Evolutionary conservation across 2,329 filamentous ascomycete genomes (phyloP).

Genomic region (Piedraia hortae): DNA sequence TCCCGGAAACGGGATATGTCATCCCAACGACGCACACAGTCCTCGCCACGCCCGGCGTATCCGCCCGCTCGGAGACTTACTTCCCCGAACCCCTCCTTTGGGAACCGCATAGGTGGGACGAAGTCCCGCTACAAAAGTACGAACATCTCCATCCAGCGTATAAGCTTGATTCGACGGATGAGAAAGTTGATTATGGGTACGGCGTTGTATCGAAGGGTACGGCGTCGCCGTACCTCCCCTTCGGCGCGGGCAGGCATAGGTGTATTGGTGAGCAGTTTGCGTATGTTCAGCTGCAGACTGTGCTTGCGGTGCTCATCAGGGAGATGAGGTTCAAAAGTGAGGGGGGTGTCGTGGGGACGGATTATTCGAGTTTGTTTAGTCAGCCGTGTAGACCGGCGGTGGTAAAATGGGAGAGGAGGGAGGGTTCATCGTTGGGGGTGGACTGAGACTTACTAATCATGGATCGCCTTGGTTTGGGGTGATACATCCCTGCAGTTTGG

Average conservation of each 20-base stretch:
- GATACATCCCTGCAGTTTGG: too few species aligned
- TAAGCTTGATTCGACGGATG: conserved; percentile 15
- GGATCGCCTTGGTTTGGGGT: too few species aligned
- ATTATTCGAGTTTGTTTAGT: conserved; percentile 30
- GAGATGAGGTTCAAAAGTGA: conserved; percentile 54
- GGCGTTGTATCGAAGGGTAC: conserved; percentile 79
- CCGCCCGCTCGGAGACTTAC: conserved; percentile 39
- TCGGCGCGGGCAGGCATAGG: conserved; percentile 73
- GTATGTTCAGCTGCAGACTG: conserved; percentile 71
- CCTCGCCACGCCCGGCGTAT: conserved; percentile 62
- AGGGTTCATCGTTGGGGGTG: too few species aligned
- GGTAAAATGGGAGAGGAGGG: conserved; percentile 40
- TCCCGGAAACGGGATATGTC: conserved; percentile 57
- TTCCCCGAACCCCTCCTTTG: conserved; percentile 63
- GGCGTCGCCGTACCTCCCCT: conserved; percentile 71
- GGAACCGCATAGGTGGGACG: conserved; percentile 81
- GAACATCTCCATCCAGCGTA: conserved; percentile 7
- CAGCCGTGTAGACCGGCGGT: conserved; percentile 20
- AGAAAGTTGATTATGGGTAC: conserved; percentile 80
- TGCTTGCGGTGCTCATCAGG: conserved; percentile 48
- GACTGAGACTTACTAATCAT: too few species aligned
- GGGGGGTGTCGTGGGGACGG: conserved; percentile 44
- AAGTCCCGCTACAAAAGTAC: conserved; percentile 22
- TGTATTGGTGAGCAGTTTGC: conserved; percentile 96
- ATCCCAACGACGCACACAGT: conserved; percentile 59